A percentile compares a stretch with the other conserved stretches of the same genome.
These are phyloP conservation scores for Escallonia rubra DNA, from an alignment of 129 eudicot genomes.

Conservation along the genomic window DNA sequence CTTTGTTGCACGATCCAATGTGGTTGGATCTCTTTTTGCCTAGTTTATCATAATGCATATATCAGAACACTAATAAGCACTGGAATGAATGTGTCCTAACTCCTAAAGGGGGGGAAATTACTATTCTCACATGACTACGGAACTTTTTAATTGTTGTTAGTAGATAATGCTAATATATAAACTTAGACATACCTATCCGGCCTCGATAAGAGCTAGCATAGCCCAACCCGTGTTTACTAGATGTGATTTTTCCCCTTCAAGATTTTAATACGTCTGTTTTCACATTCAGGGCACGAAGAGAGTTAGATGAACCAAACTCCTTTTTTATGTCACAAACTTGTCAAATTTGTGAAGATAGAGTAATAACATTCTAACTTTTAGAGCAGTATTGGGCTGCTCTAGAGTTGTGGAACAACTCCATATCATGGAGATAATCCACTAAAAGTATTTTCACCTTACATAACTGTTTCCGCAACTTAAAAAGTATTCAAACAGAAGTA, in stretches of 20 bases:
- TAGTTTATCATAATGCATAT: too few species aligned
- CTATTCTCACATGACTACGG: too few species aligned
- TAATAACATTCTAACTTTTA: too few species aligned
- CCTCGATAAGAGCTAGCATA: conserved; percentile 66
- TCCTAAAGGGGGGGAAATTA: too few species aligned
- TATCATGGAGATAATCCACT: neutral
- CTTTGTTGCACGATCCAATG: too few species aligned
- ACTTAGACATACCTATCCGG: conserved; percentile 47
- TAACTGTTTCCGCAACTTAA: neutral
- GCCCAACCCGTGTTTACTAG: conserved; percentile 71
- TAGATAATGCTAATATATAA: too few species aligned
- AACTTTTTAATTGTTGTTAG: too few species aligned
- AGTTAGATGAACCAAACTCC: neutral
- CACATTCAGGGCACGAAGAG: neutral
- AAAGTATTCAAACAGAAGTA: too few species aligned
- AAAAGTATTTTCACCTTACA: neutral
- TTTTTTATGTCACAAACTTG: neutral
- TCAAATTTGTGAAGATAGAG: neutral
- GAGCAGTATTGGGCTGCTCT: too few species aligned
- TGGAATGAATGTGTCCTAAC: too few species aligned
- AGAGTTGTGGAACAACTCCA: neutral
- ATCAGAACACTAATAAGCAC: too few species aligned
- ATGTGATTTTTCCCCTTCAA: conserved; percentile 44
- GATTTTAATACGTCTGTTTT: conserved; percentile 48
- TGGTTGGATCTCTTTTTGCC: too few species aligned